Base-by-base conservation (phyloP, 1,284 basidiomycete species). In the Bjerkandera adusta region DNA sequence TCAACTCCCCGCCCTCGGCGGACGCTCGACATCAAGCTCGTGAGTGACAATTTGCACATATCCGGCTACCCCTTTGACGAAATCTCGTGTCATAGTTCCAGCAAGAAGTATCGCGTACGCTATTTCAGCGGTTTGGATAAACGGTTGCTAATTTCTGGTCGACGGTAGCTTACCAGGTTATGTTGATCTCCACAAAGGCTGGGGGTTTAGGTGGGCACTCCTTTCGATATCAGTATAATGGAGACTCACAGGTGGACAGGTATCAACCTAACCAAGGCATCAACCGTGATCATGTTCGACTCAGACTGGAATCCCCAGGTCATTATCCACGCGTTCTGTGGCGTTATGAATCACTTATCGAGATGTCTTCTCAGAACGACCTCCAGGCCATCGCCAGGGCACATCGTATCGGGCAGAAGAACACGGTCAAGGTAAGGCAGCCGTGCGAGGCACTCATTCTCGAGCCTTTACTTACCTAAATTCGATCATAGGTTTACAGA, bases 331-430 rank as follows among this genome's bases (percentile, higher is more conserved):
- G n/a, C n/a, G n/a, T n/a, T n/a, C n/a, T n/a, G n/a, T n/a, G n/a
- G 16, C 41, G 25, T 25, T n/a, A 16, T n/a, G n/a, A 12, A 18
- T n/a, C 8, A 12, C 22, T 29, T 33, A 18, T 27, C 29, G 12
- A n/a, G 18, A 35, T n/a, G 12, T 16, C 21, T 16, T 35, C 21
- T 27, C 57, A 89, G 65, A 92, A 90, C 61, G 91, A 94, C 62
- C 67, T 92, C 13, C 91, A 94, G 66, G 91, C 91, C 2, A 91
- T 93, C 67, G 91, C 90, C 15, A 75, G 89, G 34, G 87, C 87
- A 0, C 89, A 91, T 62, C 79, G 88, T 18, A 89, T 91, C 41
- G 85, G 90, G 4, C 83, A 93, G 66, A 91, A 84, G 45, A 83
- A 84, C 49, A 76, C 79, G 50, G 90, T 94, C 60, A 89, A 84